phyloP scores from a whole-genome alignment of 495 filamentous ascomycete species.

The Aspergillus kassunensis region DNA sequence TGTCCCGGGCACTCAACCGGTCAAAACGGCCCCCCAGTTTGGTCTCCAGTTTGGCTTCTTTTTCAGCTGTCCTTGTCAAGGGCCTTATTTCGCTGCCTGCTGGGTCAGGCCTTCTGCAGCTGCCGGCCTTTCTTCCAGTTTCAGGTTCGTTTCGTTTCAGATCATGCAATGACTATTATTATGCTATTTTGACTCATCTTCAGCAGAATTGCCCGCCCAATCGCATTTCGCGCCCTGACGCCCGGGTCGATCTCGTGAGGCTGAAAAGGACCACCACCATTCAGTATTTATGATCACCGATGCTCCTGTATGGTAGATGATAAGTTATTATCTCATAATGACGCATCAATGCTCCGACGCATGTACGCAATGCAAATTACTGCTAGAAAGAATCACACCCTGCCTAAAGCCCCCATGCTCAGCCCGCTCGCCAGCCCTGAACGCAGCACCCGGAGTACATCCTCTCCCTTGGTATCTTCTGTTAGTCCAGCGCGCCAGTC shows the following conservation, averaged over 20 bases:
- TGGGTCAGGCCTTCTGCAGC: neutral
- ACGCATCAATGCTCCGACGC: neutral
- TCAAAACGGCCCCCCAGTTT: neutral
- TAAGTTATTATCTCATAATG: too few relatives aligned
- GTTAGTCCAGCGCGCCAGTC: conserved; percentile 73
- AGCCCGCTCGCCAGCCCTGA: conserved; percentile 66
- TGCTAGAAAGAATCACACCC: conserved; percentile 1
- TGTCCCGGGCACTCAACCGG: neutral
- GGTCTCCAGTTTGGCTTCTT: neutral
- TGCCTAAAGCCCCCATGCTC: conserved; percentile 33
- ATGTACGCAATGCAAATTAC: neutral
- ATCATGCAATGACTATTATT: neutral
- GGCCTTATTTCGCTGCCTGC: neutral
- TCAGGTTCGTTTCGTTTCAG: neutral
- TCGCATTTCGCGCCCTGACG: neutral
- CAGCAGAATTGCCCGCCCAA: neutral
- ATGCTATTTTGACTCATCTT: neutral
- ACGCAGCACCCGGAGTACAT: conserved; percentile 68
- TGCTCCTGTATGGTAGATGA: too few relatives aligned
- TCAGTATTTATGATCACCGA: too few relatives aligned
- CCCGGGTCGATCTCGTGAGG: too few relatives aligned
- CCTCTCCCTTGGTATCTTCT: conserved; percentile 54
- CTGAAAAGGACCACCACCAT: neutral
- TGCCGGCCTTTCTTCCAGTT: neutral
- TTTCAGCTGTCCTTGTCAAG: neutral